Conservation (phyloP, 345 rosid species). For the Eucalyptus grandis region DNA sequence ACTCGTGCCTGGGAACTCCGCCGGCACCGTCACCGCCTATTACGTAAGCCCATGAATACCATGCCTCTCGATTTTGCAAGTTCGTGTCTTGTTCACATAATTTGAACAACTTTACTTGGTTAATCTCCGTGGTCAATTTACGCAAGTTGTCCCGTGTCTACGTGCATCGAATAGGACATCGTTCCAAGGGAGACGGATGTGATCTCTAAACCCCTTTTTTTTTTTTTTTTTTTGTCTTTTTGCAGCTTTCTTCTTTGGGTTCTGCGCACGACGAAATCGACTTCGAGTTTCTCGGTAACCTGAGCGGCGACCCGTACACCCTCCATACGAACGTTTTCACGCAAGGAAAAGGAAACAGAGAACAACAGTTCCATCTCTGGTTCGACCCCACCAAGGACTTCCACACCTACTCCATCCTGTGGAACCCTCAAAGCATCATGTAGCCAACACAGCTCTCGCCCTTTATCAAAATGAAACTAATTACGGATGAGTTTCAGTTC, state of each 20-base stretch:
- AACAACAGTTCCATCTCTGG: not conserved
- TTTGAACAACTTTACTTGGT: not conserved
- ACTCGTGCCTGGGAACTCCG: not conserved
- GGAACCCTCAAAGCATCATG: not conserved
- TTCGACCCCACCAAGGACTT: not conserved
- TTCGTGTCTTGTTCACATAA: not conserved
- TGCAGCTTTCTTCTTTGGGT: not conserved
- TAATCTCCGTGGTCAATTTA: not conserved
- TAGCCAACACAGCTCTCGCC: not conserved
- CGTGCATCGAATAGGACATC: not conserved
- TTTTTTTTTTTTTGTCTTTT: not conserved
- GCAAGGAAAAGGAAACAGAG: not conserved
- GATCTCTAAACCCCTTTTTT: not conserved
- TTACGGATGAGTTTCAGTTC: not conserved
- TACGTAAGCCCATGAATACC: not conserved
- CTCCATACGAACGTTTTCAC: not conserved
- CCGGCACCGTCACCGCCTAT: not conserved
- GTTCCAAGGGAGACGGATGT: not conserved
- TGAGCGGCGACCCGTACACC: not conserved
- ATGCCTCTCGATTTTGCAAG: not conserved
- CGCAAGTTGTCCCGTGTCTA: not conserved
- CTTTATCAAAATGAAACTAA: not conserved
- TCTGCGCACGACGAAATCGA: not conserved
- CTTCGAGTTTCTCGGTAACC: not conserved
- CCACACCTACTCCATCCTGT: not conserved